phyloP scores from a whole-genome alignment of 306 rosid species.

The Dryas alaskensis region DNA sequence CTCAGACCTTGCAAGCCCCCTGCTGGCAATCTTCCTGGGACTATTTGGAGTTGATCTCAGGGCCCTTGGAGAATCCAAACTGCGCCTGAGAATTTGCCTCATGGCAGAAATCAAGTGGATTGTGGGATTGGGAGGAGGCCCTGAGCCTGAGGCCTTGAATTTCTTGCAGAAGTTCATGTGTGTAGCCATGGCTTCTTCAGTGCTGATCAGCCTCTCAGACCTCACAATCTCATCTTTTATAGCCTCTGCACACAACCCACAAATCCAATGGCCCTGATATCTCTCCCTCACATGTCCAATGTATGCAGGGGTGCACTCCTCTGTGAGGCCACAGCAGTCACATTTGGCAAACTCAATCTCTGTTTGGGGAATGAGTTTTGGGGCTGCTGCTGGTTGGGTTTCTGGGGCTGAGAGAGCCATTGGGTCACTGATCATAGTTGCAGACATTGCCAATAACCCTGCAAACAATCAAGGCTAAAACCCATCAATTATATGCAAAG shows the following conservation, averaged over 20 bases:
- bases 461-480: conserved; percentile 12
- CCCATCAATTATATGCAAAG: neutral
- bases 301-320: conserved; percentile 88
- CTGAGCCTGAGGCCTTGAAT: conserved; percentile 57
- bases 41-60: conserved; percentile 58
- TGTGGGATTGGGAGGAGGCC: conserved; percentile 75
- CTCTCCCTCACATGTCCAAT: conserved; percentile 68
- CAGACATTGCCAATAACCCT: conserved; percentile 69
- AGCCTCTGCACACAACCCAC: conserved; percentile 91
- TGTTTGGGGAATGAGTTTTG: conserved; percentile 35
- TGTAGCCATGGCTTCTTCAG: conserved; percentile 78
- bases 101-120: conserved; percentile 74
- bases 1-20: conserved; percentile 60
- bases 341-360: conserved; percentile 79
- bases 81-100: conserved; percentile 80
- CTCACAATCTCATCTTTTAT: conserved; percentile 77
- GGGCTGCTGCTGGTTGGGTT: conserved; percentile 41
- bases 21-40: conserved; percentile 43
- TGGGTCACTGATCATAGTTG: conserved; percentile 62
- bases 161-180: conserved; percentile 78
- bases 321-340: conserved; percentile 88
- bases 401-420: conserved; percentile 55
- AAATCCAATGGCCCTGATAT: conserved; percentile 77
- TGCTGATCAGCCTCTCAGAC: conserved; percentile 63
- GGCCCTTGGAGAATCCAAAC: conserved; percentile 71